These are phyloP conservation scores for Cladophialophora yegresii DNA, from an alignment of 2,329 filamentous ascomycete genomes.

Conservation along the genomic window DNA sequence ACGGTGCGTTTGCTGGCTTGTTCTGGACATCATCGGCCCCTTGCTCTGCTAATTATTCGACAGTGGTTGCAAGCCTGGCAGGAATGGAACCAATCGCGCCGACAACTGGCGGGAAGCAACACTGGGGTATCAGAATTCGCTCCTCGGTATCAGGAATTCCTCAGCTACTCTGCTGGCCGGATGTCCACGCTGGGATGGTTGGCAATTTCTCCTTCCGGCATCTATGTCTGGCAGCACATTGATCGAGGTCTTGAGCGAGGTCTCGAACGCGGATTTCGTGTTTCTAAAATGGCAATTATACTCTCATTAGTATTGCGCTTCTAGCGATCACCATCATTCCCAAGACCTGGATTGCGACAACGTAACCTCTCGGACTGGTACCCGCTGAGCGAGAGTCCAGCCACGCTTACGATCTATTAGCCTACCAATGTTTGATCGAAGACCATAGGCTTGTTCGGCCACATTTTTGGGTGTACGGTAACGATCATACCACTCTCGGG, in stretches of 20 bases:
- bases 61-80: too few species aligned
- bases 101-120: too few species aligned
- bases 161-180: too few species aligned
- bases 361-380: background rate
- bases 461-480: constrained; percentile 35
- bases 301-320: constrained; percentile 38
- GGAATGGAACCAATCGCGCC: too few species aligned
- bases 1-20: constrained; percentile 33
- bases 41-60: too few species aligned
- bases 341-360: constrained; percentile 35
- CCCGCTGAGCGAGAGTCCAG: too few species aligned
- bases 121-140: too few species aligned
- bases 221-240: constrained; percentile 43
- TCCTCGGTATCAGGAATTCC: too few species aligned
- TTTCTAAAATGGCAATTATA: constrained; percentile 39
- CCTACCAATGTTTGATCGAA: constrained; percentile 37
- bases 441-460: constrained; percentile 33
- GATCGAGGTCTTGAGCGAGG: constrained; percentile 43
- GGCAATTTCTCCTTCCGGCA: constrained; percentile 40
- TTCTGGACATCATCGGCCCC: too few species aligned
- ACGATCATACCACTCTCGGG: constrained; percentile 36
- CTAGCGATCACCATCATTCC: constrained; percentile 35
- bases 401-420: too few species aligned
- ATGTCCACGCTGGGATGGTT: constrained; percentile 44
- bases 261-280: constrained; percentile 35